Percentiles rank a stretch among this genome's conserved stretches.
These are phyloP conservation scores for Aegle marmelos DNA, from an alignment of 345 rosid species.

Conservation along the genomic window DNA sequence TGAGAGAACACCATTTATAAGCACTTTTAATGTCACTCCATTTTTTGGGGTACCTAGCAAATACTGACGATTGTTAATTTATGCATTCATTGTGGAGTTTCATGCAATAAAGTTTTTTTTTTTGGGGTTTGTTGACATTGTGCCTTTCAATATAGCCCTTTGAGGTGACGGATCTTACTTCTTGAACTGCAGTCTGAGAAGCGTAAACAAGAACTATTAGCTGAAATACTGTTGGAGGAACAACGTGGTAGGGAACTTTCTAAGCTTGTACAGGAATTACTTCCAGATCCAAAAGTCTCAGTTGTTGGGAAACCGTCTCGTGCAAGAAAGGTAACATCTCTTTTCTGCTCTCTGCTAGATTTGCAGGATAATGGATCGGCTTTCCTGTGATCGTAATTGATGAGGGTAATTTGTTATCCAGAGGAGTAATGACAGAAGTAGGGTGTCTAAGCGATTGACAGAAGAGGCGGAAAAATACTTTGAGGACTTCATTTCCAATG, in stretches of 20 bases:
- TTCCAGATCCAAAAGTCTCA: conserved; percentile 43
- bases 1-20: background rate
- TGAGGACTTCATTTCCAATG: conserved; percentile 80
- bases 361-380: conserved; percentile 5
- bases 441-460: conserved; percentile 68
- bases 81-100: background rate
- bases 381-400: background rate
- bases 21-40: background rate
- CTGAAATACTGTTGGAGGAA: conserved; percentile 70
- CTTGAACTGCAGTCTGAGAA: conserved; percentile 61
- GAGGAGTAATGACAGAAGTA: conserved; percentile 75
- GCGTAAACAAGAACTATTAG: conserved; percentile 65
- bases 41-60: background rate
- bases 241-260: conserved; percentile 62
- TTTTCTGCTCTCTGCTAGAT: background rate
- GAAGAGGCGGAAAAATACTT: conserved; percentile 90
- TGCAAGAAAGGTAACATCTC: conserved; percentile 49
- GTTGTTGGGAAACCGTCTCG: conserved; percentile 39
- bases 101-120: background rate
- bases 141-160: background rate
- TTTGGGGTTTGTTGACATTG: background rate
- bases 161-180: conserved; percentile 13
- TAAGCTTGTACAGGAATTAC: conserved; percentile 54
- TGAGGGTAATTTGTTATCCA: conserved; percentile 17
- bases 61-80: background rate